Base-by-base conservation (phyloP, 2,329 filamentous ascomycete genomes). In the Sporothrix protearum region DNA sequence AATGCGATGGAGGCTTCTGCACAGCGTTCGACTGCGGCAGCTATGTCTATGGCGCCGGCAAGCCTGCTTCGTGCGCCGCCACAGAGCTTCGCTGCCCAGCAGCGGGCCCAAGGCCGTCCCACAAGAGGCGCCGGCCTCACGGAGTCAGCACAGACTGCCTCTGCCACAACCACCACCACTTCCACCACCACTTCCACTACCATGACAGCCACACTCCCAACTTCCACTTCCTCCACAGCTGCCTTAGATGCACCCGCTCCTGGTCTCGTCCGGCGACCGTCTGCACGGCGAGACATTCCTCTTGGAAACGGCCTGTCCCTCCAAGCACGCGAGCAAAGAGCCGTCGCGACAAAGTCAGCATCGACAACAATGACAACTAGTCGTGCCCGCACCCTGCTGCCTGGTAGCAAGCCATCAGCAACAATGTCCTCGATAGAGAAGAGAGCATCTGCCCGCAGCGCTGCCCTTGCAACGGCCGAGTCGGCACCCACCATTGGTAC, bases 11-110 rank as follows among this genome's bases (percentile, higher is more conserved):
- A 73, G 47, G 71, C 68, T 1, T 70, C 71, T 5, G 67, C 64
- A 7, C 81, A 82, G 73, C 78, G 78, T 68, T 77, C 78, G 0
- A 42, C 69, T 1, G 80, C 82, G 0, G 79, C 82, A 0, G 83
- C 71, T 2, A 47, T 63, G 16, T 63, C 39, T 10, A 45, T 19
- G 28, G 64, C 64, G 2, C 47, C 74, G 1, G 39, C 63, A 1
- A 63, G 82, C 4, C 79, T 88, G 5, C 78, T 88, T 28, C 82
- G 84, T 47, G 85, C 83, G 47, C 86, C 84, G 2, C 87, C 87
- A 10, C 88, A 90, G 77, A 91, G 88, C 77, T 91, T 90, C 78
- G 88, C 88, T 14, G 88, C 88, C 3, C 88, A 91, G 75, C 88
- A 91, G 75, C 81, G 88, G 75, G 86, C 87, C 30, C 87, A 88